Evolutionary conservation across 1,284 basidiomycete species (phyloP).

Genomic region (Cryptococcus floricola): DNA sequence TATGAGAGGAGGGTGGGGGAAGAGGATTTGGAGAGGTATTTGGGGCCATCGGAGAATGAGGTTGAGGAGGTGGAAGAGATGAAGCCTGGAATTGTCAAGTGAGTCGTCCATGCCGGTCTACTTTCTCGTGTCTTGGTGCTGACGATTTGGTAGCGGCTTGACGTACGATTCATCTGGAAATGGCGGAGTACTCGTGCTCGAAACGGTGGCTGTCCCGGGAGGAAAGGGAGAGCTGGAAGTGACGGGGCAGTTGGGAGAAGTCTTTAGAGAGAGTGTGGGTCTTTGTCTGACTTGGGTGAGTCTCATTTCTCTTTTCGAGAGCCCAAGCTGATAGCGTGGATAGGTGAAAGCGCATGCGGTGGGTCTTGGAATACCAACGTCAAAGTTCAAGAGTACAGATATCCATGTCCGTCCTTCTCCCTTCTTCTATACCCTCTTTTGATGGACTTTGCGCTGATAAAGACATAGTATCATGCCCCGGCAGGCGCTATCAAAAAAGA

Average conservation of each 20-base stretch:
- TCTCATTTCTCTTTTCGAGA: background rate
- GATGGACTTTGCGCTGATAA: background rate
- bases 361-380: slow-evolving; percentile 70
- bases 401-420: slow-evolving; percentile 58
- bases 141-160: slow-evolving; percentile 23
- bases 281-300: slow-evolving; percentile 60
- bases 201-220: slow-evolving; percentile 35
- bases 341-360: slow-evolving; percentile 74
- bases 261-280: slow-evolving; percentile 89
- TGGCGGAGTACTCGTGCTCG: slow-evolving; percentile 68
- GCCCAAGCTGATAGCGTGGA: background rate
- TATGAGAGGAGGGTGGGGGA: slow-evolving; percentile 66
- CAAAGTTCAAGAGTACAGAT: slow-evolving; percentile 54
- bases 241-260: slow-evolving; percentile 92
- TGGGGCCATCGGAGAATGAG: slow-evolving; percentile 71
- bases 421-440: background rate
- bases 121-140: background rate
- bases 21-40: slow-evolving; percentile 73
- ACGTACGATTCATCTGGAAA: slow-evolving; percentile 64
- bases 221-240: slow-evolving; percentile 36
- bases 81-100: slow-evolving; percentile 42
- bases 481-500: slow-evolving; percentile 95
- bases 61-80: slow-evolving; percentile 49
- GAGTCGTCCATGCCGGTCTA: slow-evolving; percentile 8
- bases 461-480: slow-evolving; percentile 81